Conservation (phyloP, 139 green algal genomes). For the Tetraselmis chui region DNA sequence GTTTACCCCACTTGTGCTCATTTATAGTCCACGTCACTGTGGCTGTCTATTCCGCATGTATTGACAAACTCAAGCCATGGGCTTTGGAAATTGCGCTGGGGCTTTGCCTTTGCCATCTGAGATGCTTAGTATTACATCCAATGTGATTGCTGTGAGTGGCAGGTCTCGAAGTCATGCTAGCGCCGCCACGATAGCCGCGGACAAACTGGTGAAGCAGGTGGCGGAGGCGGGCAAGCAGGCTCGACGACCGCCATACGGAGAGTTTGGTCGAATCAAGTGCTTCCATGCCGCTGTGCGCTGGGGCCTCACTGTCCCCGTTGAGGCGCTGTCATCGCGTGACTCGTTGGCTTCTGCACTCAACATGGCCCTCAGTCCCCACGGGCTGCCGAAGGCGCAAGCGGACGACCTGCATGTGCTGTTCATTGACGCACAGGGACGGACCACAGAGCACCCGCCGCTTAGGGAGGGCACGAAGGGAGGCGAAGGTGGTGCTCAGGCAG, state of each 20-base stretch:
- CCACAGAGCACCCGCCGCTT: not conserved
- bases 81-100: not conserved
- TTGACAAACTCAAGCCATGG: no score
- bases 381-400: no score
- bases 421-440: not conserved
- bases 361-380: not conserved
- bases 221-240: no score
- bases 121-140: not conserved
- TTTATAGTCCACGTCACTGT: no score
- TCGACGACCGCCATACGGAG: not conserved
- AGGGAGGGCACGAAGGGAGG: not conserved
- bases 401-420: not conserved
- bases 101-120: not conserved
- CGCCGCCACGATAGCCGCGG: not conserved
- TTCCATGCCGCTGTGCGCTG: not conserved
- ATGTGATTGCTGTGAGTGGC: not conserved
- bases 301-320: not conserved
- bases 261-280: not conserved
- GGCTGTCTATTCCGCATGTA: no score
- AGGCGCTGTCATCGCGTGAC: not conserved
- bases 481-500: not conserved
- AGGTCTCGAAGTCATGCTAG: not conserved
- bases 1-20: not conserved
- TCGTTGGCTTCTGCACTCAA: not conserved
- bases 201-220: not conserved